A percentile compares a stretch with the other conserved stretches of the same genome.
Evolutionary conservation across 1,284 basidiomycete species (phyloP).

Genomic region (Apiotrichum veenhuisii): DNA sequence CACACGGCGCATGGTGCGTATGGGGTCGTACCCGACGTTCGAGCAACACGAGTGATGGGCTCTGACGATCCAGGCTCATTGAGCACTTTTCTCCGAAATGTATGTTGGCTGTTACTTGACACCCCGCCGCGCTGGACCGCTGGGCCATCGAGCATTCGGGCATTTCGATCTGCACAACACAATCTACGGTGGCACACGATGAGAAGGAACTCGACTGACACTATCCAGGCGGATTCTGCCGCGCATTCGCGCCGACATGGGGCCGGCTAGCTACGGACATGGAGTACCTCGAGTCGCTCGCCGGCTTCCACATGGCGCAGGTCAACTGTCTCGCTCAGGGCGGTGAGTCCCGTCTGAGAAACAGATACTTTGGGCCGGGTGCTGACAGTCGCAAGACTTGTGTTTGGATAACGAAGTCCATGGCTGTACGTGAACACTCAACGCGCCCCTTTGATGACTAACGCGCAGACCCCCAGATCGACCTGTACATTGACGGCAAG

Average conservation of each 20-base stretch:
- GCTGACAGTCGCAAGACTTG: too few relatives aligned
- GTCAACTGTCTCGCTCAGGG: constrained; percentile 80
- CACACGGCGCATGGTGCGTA: constrained; percentile 66
- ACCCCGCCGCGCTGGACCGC: too few relatives aligned
- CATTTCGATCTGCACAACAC: too few relatives aligned
- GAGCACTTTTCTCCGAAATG: constrained; percentile 51
- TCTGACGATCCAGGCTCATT: constrained; percentile 42
- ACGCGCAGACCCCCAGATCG: constrained; percentile 68
- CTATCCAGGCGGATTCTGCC: constrained; percentile 46
- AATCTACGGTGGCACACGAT: too few relatives aligned
- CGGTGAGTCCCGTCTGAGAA: constrained; percentile 56
- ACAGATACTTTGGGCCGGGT: too few relatives aligned
- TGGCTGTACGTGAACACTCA: constrained; percentile 55
- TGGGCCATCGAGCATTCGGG: too few relatives aligned
- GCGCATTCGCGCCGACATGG: constrained; percentile 69
- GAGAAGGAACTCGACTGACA: constrained; percentile 1
- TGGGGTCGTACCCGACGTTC: too few relatives aligned
- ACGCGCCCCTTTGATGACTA: not conserved
- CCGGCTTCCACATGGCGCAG: constrained; percentile 69
- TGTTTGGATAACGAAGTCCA: constrained; percentile 66
- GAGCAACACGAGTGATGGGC: too few relatives aligned
- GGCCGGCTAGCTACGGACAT: constrained; percentile 61
- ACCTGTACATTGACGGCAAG: constrained; percentile 63
- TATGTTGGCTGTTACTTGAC: constrained; percentile 18
- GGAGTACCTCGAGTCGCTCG: constrained; percentile 55